Percentiles rank a stretch among this genome's conserved stretches.
Evolutionary conservation across 2,329 filamentous ascomycete species (phyloP).

Genomic region (Tolypocladium tundrense): DNA sequence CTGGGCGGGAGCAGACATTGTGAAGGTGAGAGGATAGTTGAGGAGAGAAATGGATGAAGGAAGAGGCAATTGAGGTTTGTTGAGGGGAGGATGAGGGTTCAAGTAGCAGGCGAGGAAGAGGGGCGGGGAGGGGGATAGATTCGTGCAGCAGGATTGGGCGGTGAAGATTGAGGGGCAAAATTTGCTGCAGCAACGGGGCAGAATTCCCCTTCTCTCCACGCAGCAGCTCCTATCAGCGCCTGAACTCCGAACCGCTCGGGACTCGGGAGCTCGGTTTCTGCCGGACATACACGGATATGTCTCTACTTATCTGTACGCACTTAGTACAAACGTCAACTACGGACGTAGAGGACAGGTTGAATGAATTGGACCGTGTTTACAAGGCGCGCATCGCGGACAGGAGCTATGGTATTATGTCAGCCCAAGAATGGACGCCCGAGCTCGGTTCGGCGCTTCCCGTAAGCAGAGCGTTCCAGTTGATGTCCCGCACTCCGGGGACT

Average conservation of each 20-base stretch:
- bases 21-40: slow-evolving; percentile 15
- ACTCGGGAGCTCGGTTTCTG: background rate
- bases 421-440: background rate
- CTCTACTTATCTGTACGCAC: no score
- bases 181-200: slow-evolving; percentile 1
- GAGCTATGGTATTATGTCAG: background rate
- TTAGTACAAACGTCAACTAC: background rate
- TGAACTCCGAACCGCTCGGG: background rate
- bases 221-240: background rate
- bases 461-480: background rate
- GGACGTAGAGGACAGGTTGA: background rate
- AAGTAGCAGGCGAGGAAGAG: slow-evolving; percentile 7
- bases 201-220: background rate
- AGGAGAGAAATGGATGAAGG: slow-evolving; percentile 8
- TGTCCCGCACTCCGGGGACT: no score
- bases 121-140: background rate
- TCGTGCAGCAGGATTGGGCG: slow-evolving; percentile 6
- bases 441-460: background rate
- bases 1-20: slow-evolving; percentile 69
- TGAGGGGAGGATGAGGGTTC: slow-evolving; percentile 13
- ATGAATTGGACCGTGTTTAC: background rate
- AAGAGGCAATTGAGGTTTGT: slow-evolving; percentile 2
- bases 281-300: background rate
- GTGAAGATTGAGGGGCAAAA: slow-evolving; percentile 6
- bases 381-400: background rate